These are phyloP conservation scores for Digitaria exilis DNA, from an alignment of 202 grass and related monocot genomes.

Conservation along the genomic window DNA sequence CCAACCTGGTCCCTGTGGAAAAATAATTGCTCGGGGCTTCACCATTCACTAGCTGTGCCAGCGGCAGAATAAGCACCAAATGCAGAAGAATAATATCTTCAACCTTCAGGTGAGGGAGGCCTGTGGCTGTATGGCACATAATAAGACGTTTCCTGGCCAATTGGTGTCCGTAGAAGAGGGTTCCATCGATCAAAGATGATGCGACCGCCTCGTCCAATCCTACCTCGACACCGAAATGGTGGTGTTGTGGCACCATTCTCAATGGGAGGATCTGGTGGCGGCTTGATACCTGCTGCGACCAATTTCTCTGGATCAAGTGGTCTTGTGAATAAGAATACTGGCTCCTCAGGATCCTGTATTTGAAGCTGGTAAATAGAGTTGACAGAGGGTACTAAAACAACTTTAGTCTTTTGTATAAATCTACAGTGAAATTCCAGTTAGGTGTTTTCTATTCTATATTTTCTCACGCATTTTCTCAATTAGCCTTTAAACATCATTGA, in stretches of 20 bases:
- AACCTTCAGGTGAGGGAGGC: slow-evolving; percentile 58
- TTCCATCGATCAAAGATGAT: slow-evolving; percentile 94
- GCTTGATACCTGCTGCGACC: slow-evolving; percentile 66
- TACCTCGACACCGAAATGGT: slow-evolving; percentile 63
- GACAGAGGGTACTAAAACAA: not conserved
- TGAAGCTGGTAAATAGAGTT: slow-evolving; percentile 12
- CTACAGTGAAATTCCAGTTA: not conserved
- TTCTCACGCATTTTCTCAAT: not conserved
- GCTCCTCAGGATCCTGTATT: slow-evolving; percentile 84
- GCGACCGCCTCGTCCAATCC: slow-evolving; percentile 91
- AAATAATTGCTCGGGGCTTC: slow-evolving; percentile 40
- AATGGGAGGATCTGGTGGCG: slow-evolving; percentile 51
- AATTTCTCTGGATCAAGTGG: slow-evolving; percentile 73
- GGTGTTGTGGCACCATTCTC: slow-evolving; percentile 56
- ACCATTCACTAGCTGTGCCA: slow-evolving; percentile 37
- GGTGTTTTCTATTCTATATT: slow-evolving; percentile 18
- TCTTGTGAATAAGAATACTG: slow-evolving; percentile 89
- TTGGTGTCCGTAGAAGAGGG: slow-evolving; percentile 57
- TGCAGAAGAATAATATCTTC: slow-evolving; percentile 36
- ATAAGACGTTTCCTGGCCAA: slow-evolving; percentile 50
- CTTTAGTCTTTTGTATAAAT: not conserved
- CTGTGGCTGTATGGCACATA: slow-evolving; percentile 42
- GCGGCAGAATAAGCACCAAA: slow-evolving; percentile 34
- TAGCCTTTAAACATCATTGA: slow-evolving; percentile 25
- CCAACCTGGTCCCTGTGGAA: slow-evolving; percentile 36